A percentile compares a stretch with the other conserved stretches of the same genome.
These are phyloP conservation scores for Phlyctochytrium bullatum DNA, from an alignment of 192 early-diverging fungal species.

Conservation along the genomic window DNA sequence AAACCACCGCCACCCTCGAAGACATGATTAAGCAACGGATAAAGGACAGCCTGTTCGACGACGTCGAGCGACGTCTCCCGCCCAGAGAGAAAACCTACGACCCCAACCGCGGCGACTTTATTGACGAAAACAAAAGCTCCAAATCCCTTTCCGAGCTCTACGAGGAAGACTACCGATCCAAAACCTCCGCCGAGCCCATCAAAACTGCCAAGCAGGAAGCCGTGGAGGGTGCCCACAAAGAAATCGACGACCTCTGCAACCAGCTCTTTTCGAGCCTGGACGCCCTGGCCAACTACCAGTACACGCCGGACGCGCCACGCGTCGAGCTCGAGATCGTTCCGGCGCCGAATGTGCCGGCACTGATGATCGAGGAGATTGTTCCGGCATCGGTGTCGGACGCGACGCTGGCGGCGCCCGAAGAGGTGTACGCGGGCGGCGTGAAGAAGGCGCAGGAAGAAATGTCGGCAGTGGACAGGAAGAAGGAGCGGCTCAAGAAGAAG, in stretches of 20 bases:
- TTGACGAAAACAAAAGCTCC: slow-evolving; percentile 81
- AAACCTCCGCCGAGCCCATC: slow-evolving; percentile 24
- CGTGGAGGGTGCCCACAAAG: slow-evolving; percentile 73
- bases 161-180: slow-evolving; percentile 82
- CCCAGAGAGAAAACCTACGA: slow-evolving; percentile 64
- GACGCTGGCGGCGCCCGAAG: slow-evolving; percentile 80
- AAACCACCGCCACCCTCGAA: slow-evolving; percentile 80
- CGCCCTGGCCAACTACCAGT: slow-evolving; percentile 93
- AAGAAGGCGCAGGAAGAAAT: slow-evolving; percentile 80
- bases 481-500: slow-evolving; percentile 67
- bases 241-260: slow-evolving; percentile 75
- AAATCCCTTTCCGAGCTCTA: slow-evolving; percentile 90
- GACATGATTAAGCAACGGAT: slow-evolving; percentile 94
- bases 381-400: slow-evolving; percentile 82
- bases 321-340: slow-evolving; percentile 72
- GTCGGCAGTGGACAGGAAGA: slow-evolving; percentile 72
- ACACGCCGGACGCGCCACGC: slow-evolving; percentile 72
- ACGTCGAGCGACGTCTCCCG: slow-evolving; percentile 80
- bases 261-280: slow-evolving; percentile 83
- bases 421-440: slow-evolving; percentile 76
- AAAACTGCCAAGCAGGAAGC: slow-evolving; percentile 76
- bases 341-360: slow-evolving; percentile 67
- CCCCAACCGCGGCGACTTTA: slow-evolving; percentile 67
- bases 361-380: slow-evolving; percentile 94
- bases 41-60: slow-evolving; percentile 84